Evolutionary conservation across 495 filamentous ascomycete genomes (phyloP).

Genomic region (Xylaria nigripes): DNA sequence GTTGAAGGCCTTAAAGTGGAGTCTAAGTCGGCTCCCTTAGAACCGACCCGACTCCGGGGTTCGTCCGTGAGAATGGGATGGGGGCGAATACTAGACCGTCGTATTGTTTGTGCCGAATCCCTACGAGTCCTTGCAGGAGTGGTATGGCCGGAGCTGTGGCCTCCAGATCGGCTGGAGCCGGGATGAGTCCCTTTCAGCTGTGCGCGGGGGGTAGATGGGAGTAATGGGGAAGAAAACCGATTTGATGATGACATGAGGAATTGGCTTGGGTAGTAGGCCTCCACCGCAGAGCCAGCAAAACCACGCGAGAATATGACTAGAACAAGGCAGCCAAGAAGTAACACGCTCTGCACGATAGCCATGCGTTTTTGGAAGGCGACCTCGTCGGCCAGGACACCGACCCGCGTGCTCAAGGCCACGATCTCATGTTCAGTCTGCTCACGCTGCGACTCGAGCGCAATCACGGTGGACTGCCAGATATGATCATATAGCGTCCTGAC

Average conservation of each 20-base stretch:
- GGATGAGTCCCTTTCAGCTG: conserved; percentile 1
- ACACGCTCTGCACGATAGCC: conserved; percentile 76
- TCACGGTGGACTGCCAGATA: conserved; percentile 88
- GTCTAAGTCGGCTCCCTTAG: conserved; percentile 3
- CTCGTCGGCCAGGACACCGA: conserved; percentile 85
- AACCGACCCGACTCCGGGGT: neutral
- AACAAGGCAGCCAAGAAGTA: conserved; percentile 79
- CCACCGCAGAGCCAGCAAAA: conserved; percentile 19
- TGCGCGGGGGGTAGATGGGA: conserved; percentile 17
- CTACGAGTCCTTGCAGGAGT: conserved; percentile 1
- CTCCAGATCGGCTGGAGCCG: conserved; percentile 5
- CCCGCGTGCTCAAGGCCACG: conserved; percentile 66
- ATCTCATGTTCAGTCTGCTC: conserved; percentile 74
- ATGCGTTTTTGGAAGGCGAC: conserved; percentile 94
- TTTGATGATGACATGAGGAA: conserved; percentile 15
- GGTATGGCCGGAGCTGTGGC: conserved; percentile 2
- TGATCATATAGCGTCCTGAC: conserved; percentile 87
- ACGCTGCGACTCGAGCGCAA: conserved; percentile 81
- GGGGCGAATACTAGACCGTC: neutral
- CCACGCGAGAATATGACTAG: conserved; percentile 69
- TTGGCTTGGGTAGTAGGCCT: conserved; percentile 23
- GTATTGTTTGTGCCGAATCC: neutral
- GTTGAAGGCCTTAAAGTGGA: conserved; percentile 5
- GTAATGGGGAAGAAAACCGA: conserved; percentile 15
- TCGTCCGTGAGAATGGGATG: conserved; percentile 10